Conservation (phyloP, 2,329 filamentous ascomycete species). For the Mycogone perniciosa region DNA sequence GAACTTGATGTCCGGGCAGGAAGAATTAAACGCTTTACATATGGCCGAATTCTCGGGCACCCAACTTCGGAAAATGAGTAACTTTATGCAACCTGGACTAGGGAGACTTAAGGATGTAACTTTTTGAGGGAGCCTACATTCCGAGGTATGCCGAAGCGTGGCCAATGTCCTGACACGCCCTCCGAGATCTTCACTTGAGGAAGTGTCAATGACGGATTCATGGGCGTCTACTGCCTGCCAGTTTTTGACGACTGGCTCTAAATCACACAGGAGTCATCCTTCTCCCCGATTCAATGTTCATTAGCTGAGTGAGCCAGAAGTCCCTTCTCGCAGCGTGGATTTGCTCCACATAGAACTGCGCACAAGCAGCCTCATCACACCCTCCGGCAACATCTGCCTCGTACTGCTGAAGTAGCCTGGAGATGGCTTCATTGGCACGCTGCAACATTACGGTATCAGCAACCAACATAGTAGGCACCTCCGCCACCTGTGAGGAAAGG, state of each 20-base stretch:
- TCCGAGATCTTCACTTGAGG: too few species aligned
- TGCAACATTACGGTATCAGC: constrained; percentile 20
- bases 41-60: too few species aligned
- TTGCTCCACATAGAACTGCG: constrained; percentile 26
- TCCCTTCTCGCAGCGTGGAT: constrained; percentile 21
- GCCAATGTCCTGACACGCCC: too few species aligned
- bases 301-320: constrained; percentile 26
- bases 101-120: too few species aligned
- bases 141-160: too few species aligned
- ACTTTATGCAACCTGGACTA: too few species aligned
- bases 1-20: too few species aligned
- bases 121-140: too few species aligned
- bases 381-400: constrained; percentile 23
- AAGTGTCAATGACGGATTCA: not conserved
- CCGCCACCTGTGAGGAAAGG: not conserved
- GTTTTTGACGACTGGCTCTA: too few species aligned
- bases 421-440: constrained; percentile 21
- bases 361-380: constrained; percentile 17
- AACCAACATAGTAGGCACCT: constrained; percentile 17
- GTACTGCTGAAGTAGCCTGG: constrained; percentile 27
- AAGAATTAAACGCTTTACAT: too few species aligned
- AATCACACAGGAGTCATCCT: not conserved
- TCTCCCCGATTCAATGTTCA: constrained; percentile 3
- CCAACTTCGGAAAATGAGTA: too few species aligned
- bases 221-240: too few species aligned